Evolutionary conservation across 331 rosid genomes (phyloP).

Genomic region (Stylosanthes scabra): DNA sequence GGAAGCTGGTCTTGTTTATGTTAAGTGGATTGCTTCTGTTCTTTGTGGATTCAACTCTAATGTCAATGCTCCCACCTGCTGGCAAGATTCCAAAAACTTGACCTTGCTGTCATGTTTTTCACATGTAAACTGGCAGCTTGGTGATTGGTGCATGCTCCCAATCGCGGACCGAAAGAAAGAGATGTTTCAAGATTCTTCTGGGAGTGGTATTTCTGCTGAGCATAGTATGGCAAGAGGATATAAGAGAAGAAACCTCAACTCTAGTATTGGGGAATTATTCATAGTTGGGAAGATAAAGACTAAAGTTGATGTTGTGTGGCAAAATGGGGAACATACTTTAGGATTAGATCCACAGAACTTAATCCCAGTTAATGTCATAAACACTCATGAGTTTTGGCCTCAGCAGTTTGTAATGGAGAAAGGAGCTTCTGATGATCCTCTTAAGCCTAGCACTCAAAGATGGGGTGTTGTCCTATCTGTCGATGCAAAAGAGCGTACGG

Average conservation of each 20-base stretch:
- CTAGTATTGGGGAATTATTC: slow-evolving; percentile 58
- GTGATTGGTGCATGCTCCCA: slow-evolving; percentile 92
- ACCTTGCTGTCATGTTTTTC: slow-evolving; percentile 80
- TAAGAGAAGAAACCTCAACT: slow-evolving; percentile 48
- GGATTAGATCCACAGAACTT: slow-evolving; percentile 72
- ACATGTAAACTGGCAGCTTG: slow-evolving; percentile 91
- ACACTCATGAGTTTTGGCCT: slow-evolving; percentile 93
- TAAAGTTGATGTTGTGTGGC: slow-evolving; percentile 86
- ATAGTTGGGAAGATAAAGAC: slow-evolving; percentile 79
- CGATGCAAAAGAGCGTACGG: slow-evolving; percentile 89
- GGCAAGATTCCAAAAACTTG: slow-evolving; percentile 75
- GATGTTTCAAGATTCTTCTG: slow-evolving; percentile 47
- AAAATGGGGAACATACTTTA: slow-evolving; percentile 69
- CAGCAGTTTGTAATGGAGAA: slow-evolving; percentile 86
- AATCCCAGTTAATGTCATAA: slow-evolving; percentile 69
- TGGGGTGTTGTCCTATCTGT: slow-evolving; percentile 89
- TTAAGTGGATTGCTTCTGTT: slow-evolving; percentile 78
- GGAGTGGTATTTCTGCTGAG: slow-evolving; percentile 42
- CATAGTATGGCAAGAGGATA: slow-evolving; percentile 50
- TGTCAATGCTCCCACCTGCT: slow-evolving; percentile 58
- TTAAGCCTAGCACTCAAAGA: slow-evolving; percentile 55
- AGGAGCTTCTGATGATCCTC: slow-evolving; percentile 70
- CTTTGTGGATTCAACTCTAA: slow-evolving; percentile 51
- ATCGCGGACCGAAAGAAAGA: slow-evolving; percentile 44
- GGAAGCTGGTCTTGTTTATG: slow-evolving; percentile 82